Evolutionary conservation across 495 filamentous ascomycete species (phyloP).

Genomic region (Halenospora varia): DNA sequence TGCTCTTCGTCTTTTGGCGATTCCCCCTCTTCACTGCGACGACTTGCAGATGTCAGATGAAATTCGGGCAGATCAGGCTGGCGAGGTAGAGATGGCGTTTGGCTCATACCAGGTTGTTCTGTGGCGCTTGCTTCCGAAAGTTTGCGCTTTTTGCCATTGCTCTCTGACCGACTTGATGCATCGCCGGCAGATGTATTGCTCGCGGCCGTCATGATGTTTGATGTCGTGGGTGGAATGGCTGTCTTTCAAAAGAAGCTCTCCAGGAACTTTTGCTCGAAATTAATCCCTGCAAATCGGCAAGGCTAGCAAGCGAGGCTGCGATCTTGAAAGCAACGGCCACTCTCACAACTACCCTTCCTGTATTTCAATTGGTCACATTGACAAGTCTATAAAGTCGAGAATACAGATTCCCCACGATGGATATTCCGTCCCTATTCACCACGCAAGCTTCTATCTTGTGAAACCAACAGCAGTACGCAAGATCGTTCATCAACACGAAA

Average conservation of each 20-base stretch:
- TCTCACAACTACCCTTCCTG: not conserved
- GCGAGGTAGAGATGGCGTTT: constrained; percentile 13
- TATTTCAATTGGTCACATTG: not conserved
- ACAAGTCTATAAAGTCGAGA: no score
- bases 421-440: no score
- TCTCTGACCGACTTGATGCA: not conserved
- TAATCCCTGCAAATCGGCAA: constrained; percentile 2
- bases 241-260: not conserved
- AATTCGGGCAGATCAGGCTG: constrained; percentile 28
- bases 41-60: constrained; percentile 24
- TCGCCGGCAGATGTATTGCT: not conserved
- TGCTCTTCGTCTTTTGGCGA: constrained; percentile 27
- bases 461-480: no score
- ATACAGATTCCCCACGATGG: no score
- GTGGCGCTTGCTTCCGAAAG: constrained; percentile 4
- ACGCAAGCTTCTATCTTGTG: no score
- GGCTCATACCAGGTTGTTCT: constrained; percentile 1
- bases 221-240: not conserved
- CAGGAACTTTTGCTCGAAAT: not conserved
- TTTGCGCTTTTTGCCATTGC: constrained; percentile 22
- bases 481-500: no score
- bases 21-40: constrained; percentile 3
- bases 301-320: constrained; percentile 19
- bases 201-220: constrained; percentile 6
- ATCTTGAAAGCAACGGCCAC: not conserved